These are phyloP conservation scores for Dictyostelium purpureum DNA, from an alignment of 78 protist species.

Conservation along the genomic window DNA sequence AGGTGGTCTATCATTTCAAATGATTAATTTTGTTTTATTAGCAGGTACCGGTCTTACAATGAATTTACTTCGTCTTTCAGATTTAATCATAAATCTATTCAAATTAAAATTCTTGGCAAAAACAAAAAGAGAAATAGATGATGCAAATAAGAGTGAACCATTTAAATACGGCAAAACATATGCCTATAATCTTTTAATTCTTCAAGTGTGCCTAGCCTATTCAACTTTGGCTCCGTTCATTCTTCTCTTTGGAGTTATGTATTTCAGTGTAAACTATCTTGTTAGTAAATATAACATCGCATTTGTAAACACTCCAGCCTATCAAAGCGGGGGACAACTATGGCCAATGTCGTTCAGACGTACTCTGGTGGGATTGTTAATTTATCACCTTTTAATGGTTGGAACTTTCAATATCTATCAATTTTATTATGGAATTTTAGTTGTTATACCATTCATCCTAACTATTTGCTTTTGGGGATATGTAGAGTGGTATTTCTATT, in stretches of 20 bases:
- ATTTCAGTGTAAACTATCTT: conserved; percentile 15
- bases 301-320: not conserved
- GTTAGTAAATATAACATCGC: conserved; percentile 21
- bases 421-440: conserved; percentile 39
- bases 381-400: conserved; percentile 50
- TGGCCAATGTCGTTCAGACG: conserved; percentile 21
- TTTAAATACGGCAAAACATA: not conserved
- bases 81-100: not conserved
- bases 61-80: not conserved
- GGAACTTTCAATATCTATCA: conserved; percentile 58
- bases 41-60: not conserved
- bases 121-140: conserved; percentile 15
- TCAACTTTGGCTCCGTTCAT: conserved; percentile 54
- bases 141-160: not conserved
- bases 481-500: not conserved
- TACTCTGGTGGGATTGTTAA: not conserved
- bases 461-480: not conserved
- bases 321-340: not conserved
- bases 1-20: conserved; percentile 13
- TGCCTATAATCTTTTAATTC: conserved; percentile 16
- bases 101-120: not conserved
- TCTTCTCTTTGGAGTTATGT: conserved; percentile 26
- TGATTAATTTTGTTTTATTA: conserved; percentile 34
- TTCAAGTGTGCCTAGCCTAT: conserved; percentile 16
- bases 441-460: conserved; percentile 25